Percentiles rank a stretch among this genome's conserved stretches.
Conservation (phyloP, 305 asterid species). For the Fraxinus dipetala region DNA sequence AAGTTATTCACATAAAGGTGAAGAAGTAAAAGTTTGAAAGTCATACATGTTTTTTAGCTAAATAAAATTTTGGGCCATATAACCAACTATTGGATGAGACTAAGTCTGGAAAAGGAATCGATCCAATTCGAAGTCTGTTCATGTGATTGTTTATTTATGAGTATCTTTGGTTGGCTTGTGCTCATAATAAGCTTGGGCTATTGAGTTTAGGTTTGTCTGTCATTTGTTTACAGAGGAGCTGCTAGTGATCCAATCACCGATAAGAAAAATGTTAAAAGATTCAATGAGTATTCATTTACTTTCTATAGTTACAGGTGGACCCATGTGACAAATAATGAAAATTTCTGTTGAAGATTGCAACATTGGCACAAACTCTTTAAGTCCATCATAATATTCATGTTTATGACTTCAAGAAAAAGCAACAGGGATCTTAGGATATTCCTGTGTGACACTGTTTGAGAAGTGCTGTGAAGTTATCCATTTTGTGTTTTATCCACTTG, state of each 20-base stretch:
- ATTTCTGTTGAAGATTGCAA: neutral
- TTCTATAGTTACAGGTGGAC: neutral
- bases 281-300: neutral
- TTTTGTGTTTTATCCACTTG: slow-evolving; percentile 1
- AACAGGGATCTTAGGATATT: neutral
- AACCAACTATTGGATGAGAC: neutral
- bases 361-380: neutral
- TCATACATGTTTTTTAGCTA: neutral
- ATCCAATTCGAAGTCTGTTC: neutral
- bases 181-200: neutral
- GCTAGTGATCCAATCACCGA: neutral
- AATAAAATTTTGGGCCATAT: neutral
- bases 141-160: neutral
- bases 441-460: neutral
- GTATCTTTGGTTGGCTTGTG: neutral
- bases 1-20: neutral
- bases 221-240: slow-evolving; percentile 3
- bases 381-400: neutral
- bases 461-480: neutral
- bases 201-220: neutral
- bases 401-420: neutral
- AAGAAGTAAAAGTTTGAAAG: slow-evolving; percentile 1
- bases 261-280: neutral
- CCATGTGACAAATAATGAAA: neutral
- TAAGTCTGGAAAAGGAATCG: neutral